Conservation (phyloP, 176 grass and related monocot genomes). For the Oryza coarctata region DNA sequence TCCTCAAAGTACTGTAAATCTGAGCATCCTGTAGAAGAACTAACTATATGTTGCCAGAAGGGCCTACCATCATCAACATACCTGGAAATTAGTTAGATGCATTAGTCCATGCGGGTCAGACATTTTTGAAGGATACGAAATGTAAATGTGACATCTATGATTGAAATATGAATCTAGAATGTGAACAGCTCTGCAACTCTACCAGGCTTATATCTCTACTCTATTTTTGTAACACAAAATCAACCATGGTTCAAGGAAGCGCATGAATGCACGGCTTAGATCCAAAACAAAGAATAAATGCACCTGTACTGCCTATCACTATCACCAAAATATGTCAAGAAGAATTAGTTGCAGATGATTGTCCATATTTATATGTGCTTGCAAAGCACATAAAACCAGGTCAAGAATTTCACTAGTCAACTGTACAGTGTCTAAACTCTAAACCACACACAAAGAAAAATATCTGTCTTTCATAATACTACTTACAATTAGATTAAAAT, state of each 20-base stretch:
- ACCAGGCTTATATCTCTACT: neutral
- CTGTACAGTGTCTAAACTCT: neutral
- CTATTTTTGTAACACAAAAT: slow-evolving; percentile 18
- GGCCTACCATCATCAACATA: slow-evolving; percentile 96
- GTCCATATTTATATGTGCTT: neutral
- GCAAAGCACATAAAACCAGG: neutral
- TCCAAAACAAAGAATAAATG: slow-evolving; percentile 10
- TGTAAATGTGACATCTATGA: neutral
- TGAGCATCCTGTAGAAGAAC: slow-evolving; percentile 84
- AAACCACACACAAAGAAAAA: neutral
- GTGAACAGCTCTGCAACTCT: neutral
- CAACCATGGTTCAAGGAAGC: neutral
- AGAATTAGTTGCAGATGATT: neutral
- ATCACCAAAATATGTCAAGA: neutral
- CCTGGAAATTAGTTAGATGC: slow-evolving; percentile 40
- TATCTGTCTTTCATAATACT: neutral
- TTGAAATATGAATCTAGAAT: neutral
- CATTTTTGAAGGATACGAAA: neutral
- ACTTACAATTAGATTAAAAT: neutral
- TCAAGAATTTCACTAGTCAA: neutral
- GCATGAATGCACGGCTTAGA: slow-evolving; percentile 7
- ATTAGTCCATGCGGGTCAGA: slow-evolving; percentile 10
- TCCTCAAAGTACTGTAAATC: slow-evolving; percentile 94
- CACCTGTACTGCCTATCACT: neutral
- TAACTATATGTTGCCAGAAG: slow-evolving; percentile 93